These are phyloP conservation scores for Tritrichomonas foetus DNA, from an alignment of 208 protist genomes.

Conservation along the genomic window DNA sequence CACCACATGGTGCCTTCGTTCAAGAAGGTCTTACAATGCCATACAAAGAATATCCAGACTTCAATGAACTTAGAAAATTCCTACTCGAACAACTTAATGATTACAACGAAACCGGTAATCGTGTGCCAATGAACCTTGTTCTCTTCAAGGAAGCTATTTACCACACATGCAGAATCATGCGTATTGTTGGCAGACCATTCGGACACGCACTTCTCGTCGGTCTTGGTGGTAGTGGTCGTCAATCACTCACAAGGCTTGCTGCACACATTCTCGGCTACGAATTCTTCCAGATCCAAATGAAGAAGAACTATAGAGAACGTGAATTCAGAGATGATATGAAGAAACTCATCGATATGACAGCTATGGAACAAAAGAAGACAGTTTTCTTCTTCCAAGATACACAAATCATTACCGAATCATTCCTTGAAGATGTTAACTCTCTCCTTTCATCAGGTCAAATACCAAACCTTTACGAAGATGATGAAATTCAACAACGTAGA, in stretches of 20 bases:
- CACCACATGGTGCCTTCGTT: slow-evolving; percentile 85
- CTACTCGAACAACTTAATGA: slow-evolving; percentile 82
- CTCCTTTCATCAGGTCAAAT: slow-evolving; percentile 93
- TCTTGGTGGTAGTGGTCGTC: slow-evolving; percentile 88
- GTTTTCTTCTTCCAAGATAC: slow-evolving; percentile 95
- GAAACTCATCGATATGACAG: slow-evolving; percentile 82
- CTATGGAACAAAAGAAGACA: slow-evolving; percentile 77
- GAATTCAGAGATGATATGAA: slow-evolving; percentile 93
- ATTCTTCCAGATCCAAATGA: slow-evolving; percentile 88
- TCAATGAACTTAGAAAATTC: slow-evolving; percentile 71
- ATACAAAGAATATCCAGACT: slow-evolving; percentile 82
- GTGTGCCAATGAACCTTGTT: slow-evolving; percentile 83
- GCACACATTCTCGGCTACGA: slow-evolving; percentile 83
- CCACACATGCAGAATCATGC: slow-evolving; percentile 87
- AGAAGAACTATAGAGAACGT: slow-evolving; percentile 77
- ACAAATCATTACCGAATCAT: slow-evolving; percentile 83
- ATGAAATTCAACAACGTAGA: slow-evolving; percentile 81
- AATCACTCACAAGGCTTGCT: slow-evolving; percentile 84
- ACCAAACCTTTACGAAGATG: slow-evolving; percentile 87
- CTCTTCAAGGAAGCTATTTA: slow-evolving; percentile 93
- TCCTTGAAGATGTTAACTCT: slow-evolving; percentile 94
- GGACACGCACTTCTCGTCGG: slow-evolving; percentile 93
- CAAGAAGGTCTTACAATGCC: slow-evolving; percentile 68
- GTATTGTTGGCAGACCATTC: slow-evolving; percentile 85
- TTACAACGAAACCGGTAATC: slow-evolving; percentile 73